A percentile compares a stretch with the other conserved stretches of the same genome.
Conservation (phyloP, 192 early-diverging fungal species). For the Oehlia diaphana region DNA sequence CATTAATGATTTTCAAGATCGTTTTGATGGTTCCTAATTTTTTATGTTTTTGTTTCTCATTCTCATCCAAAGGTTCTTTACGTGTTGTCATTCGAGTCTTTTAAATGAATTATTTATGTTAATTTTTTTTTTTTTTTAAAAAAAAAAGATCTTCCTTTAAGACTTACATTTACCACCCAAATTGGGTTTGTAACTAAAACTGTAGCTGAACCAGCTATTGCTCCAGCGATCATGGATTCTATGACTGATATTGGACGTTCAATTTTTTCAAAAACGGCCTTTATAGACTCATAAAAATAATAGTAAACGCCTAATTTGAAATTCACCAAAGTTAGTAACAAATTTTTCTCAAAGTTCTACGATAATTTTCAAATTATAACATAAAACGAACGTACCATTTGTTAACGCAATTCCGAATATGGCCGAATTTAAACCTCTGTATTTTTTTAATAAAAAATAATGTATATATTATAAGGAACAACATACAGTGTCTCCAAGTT, state of each 20-base stretch:
- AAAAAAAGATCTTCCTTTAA: not conserved
- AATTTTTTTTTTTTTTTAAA: not conserved
- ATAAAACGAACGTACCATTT: slow-evolving; percentile 56
- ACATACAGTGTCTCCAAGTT: not conserved
- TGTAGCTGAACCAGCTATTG: slow-evolving; percentile 84
- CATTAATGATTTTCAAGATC: slow-evolving; percentile 77
- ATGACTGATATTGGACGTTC: slow-evolving; percentile 71
- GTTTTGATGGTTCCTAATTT: slow-evolving; percentile 48
- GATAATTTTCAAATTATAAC: too few species aligned
- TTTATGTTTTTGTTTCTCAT: slow-evolving; percentile 41
- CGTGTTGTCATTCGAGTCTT: slow-evolving; percentile 86
- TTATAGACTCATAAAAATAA: slow-evolving; percentile 88
- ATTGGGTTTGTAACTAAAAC: slow-evolving; percentile 95
- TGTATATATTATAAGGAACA: not conserved
- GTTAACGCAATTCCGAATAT: slow-evolving; percentile 97
- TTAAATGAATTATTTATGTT: not conserved
- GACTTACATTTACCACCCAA: slow-evolving; percentile 93
- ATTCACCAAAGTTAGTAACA: not conserved
- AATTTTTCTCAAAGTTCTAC: too few species aligned
- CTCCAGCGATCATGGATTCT: slow-evolving; percentile 93
- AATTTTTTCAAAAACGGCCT: slow-evolving; percentile 74
- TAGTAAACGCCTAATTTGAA: slow-evolving; percentile 58
- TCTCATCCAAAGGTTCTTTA: slow-evolving; percentile 61
- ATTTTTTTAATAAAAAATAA: not conserved
- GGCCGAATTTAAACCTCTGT: slow-evolving; percentile 88